Percentiles rank a stretch among this genome's conserved stretches.
Conservation (phyloP, 139 green algal genomes). For the Chlamydomonas applanata region DNA sequence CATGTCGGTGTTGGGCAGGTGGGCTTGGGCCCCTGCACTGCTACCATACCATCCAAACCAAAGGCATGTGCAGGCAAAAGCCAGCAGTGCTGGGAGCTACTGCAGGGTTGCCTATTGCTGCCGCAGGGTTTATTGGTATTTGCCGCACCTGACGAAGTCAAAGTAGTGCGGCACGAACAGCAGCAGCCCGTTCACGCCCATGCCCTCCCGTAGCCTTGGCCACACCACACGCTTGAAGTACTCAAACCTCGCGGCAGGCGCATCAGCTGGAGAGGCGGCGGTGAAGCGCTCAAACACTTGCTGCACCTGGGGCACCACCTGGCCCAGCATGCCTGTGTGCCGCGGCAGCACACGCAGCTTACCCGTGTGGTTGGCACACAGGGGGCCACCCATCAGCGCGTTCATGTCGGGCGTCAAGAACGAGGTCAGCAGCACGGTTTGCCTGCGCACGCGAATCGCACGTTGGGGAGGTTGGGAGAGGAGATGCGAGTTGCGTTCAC, state of each 20-base stretch:
- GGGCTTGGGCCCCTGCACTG: too few species aligned
- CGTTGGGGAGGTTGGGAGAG: too few species aligned
- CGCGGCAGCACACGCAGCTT: constrained; percentile 38
- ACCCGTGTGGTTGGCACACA: constrained; percentile 59
- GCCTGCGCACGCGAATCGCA: too few species aligned
- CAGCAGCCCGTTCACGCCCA: constrained; percentile 46
- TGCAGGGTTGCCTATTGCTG: too few species aligned
- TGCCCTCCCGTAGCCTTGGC: constrained; percentile 65
- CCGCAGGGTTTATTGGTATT: too few species aligned
- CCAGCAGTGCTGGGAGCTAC: too few species aligned
- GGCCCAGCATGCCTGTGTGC: constrained; percentile 66
- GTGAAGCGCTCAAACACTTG: constrained; percentile 89
- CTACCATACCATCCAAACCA: too few species aligned
- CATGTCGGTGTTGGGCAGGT: too few species aligned
- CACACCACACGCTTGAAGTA: constrained; percentile 80
- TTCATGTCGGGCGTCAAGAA: constrained; percentile 80
- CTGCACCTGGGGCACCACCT: constrained; percentile 73
- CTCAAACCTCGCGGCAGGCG: constrained; percentile 75
- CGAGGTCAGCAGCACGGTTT: constrained; percentile 84
- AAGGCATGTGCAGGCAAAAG: too few species aligned
- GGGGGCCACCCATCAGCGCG: constrained; percentile 50
- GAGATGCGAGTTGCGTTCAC: too few species aligned
- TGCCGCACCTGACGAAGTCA: constrained; percentile 87
- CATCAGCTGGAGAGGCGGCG: constrained; percentile 27
- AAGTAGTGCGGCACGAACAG: constrained; percentile 94